phyloP scores from a whole-genome alignment of 1,139 yeast genomes.

The Scheffersomyces titani region DNA sequence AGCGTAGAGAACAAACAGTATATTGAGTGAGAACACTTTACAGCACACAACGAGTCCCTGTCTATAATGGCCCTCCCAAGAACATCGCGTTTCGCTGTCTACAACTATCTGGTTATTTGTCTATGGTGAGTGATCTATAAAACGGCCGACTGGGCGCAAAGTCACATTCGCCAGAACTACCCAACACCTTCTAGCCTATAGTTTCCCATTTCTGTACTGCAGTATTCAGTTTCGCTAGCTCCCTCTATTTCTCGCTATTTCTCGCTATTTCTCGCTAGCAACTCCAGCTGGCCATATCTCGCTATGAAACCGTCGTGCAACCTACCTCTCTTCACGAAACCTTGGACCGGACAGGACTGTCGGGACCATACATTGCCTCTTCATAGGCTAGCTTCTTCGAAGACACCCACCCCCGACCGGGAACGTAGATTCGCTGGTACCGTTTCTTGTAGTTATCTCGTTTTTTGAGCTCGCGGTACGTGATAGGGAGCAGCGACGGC shows the following conservation, averaged over 20 bases:
- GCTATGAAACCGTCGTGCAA: too few species aligned
- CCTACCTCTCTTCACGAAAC: neutral
- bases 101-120: too few species aligned
- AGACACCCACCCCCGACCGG: conserved; percentile 14
- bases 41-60: too few species aligned
- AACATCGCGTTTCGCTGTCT: too few species aligned
- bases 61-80: too few species aligned
- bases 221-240: neutral
- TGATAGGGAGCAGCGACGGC: neutral
- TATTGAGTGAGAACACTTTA: too few species aligned
- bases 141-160: neutral
- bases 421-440: conserved; percentile 9
- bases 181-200: neutral
- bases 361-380: conserved; percentile 3
- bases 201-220: too few species aligned
- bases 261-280: too few species aligned
- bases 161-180: neutral
- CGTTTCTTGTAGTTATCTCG: conserved; percentile 1
- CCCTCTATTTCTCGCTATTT: neutral
- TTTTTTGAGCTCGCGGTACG: neutral
- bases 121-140: too few species aligned
- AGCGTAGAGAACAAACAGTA: too few species aligned
- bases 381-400: conserved; percentile 6
- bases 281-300: too few species aligned
- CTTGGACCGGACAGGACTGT: neutral